Percentiles rank a stretch among this genome's conserved stretches.
Conservation (phyloP, 345 rosid genomes). For the Passiflora organensis region DNA sequence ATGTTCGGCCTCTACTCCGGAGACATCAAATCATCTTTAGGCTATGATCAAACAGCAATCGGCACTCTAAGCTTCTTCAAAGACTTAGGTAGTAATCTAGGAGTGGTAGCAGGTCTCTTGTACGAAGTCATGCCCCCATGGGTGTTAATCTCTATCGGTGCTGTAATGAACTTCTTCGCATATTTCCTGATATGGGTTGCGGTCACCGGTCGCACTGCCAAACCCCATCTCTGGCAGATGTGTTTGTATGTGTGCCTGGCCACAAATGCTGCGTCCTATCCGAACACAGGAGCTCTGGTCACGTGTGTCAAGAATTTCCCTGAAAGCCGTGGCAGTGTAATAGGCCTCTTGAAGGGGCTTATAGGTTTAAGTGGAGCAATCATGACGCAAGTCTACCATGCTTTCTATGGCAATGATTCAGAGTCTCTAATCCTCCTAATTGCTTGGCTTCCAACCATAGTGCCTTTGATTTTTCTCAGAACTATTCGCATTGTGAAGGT, state of each 20-base stretch:
- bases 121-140: constrained; percentile 9
- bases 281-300: constrained; percentile 14
- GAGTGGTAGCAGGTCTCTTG: constrained; percentile 8
- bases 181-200: constrained; percentile 14
- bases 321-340: not conserved
- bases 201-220: constrained; percentile 2
- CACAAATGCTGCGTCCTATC: constrained; percentile 5
- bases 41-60: constrained; percentile 18
- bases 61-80: constrained; percentile 17
- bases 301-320: constrained; percentile 15
- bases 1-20: constrained; percentile 15
- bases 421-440: constrained; percentile 17
- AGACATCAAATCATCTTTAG: constrained; percentile 11
- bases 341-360: constrained; percentile 10
- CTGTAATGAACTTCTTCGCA: constrained; percentile 11
- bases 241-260: constrained; percentile 5
- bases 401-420: constrained; percentile 9
- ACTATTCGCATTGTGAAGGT: constrained; percentile 11
- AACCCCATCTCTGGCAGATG: constrained; percentile 8
- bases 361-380: constrained; percentile 13
- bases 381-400: constrained; percentile 9
- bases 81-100: constrained; percentile 18
- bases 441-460: constrained; percentile 21
- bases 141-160: constrained; percentile 1
- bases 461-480: constrained; percentile 7